Evolutionary conservation across 2,329 filamentous ascomycete species (phyloP).

Genomic region (Fusarium poae): DNA sequence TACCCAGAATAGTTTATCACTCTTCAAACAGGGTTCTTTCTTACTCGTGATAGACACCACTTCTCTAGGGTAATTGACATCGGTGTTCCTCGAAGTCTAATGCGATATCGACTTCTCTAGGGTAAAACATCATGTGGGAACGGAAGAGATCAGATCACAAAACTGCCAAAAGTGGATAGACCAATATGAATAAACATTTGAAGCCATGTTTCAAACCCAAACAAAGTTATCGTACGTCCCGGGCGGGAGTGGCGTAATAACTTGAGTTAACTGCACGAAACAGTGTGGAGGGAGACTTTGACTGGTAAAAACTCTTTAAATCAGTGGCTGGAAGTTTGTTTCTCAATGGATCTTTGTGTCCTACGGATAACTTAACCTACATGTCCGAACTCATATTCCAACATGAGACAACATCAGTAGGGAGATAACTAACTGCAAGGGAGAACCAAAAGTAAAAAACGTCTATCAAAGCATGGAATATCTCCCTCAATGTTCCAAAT

Average conservation of each 20-base stretch:
- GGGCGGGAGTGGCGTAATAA: slow-evolving; percentile 36
- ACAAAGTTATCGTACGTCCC: slow-evolving; percentile 8
- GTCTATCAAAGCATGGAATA: not conserved
- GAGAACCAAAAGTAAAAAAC: not conserved
- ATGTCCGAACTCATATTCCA: not conserved
- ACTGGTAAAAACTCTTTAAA: too few species aligned
- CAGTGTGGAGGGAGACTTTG: slow-evolving; percentile 13
- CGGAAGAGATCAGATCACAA: slow-evolving; percentile 5
- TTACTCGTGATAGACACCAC: not conserved
- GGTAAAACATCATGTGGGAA: not conserved
- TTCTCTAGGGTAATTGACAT: slow-evolving; percentile 24
- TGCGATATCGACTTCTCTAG: too few species aligned
- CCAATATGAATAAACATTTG: slow-evolving; percentile 1
- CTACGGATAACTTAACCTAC: not conserved
- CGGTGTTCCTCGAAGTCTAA: too few species aligned
- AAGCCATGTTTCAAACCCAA: slow-evolving; percentile 27
- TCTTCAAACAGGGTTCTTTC: not conserved
- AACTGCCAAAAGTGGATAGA: slow-evolving; percentile 7
- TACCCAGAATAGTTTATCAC: not conserved
- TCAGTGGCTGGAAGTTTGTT: not conserved
- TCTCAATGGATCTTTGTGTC: not conserved
- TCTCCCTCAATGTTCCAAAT: slow-evolving; percentile 6
- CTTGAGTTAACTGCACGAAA: not conserved
- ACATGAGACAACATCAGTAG: not conserved
- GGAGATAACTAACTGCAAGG: not conserved